Percentiles rank a stretch among this genome's conserved stretches.
Conservation (phyloP, 2,329 filamentous ascomycete species). For the Raffaelea arxii region DNA sequence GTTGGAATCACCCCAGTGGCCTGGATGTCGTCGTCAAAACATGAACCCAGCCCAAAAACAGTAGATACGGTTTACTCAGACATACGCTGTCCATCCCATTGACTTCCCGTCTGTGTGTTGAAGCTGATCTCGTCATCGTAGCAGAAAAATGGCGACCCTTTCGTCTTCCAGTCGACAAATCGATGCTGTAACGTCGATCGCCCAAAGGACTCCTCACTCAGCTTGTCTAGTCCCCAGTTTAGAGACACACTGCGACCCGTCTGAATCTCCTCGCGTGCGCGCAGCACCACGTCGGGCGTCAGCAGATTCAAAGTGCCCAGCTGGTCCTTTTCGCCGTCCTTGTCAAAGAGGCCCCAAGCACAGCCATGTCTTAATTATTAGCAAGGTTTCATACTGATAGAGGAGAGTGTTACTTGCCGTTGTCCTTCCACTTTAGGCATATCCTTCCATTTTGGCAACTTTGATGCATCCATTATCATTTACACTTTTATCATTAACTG, state of each 20-base stretch:
- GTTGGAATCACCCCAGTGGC: constrained; percentile 8
- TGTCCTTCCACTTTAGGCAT: background rate
- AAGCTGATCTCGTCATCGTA: constrained; percentile 53
- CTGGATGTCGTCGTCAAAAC: constrained; percentile 3
- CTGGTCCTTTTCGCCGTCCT: constrained; percentile 33
- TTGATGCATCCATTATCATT: background rate
- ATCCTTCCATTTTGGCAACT: background rate
- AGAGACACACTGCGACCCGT: constrained; percentile 46
- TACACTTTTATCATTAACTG: too few relatives aligned
- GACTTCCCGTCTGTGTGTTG: constrained; percentile 48
- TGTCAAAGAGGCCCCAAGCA: constrained; percentile 40
- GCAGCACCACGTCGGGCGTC: constrained; percentile 41
- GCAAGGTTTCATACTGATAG: background rate
- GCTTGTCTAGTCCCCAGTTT: constrained; percentile 49
- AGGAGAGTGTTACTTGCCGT: background rate
- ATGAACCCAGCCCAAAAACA: too few relatives aligned
- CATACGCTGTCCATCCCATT: constrained; percentile 48
- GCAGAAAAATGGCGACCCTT: constrained; percentile 31
- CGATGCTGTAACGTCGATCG: constrained; percentile 39
- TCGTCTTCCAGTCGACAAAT: constrained; percentile 24
- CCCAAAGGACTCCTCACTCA: constrained; percentile 38
- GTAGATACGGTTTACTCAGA: too few relatives aligned
- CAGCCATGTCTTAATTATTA: background rate
- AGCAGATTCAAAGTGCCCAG: constrained; percentile 53
- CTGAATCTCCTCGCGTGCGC: constrained; percentile 41